Conservation (phyloP, 495 filamentous ascomycete species). For the Aspergillus mulundensis region DNA sequence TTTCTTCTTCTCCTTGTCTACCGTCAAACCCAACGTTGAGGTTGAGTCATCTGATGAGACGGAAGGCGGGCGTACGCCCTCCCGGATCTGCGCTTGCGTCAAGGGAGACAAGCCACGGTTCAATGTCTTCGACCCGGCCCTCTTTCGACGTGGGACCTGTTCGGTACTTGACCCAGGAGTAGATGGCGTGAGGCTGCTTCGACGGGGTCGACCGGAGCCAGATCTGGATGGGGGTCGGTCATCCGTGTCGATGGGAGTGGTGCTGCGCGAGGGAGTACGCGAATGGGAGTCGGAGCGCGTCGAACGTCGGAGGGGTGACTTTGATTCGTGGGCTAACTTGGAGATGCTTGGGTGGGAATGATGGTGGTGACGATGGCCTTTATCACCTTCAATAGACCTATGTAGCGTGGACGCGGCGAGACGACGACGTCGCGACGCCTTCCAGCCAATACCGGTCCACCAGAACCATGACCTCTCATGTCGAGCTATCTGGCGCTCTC, state of each 20-base stretch:
- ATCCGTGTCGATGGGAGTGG: slow-evolving; percentile 39
- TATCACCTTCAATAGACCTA: slow-evolving; percentile 21
- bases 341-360: slow-evolving; percentile 32
- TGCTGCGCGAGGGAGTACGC: slow-evolving; percentile 47
- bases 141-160: slow-evolving; percentile 29
- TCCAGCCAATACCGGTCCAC: slow-evolving; percentile 64
- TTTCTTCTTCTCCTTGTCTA: slow-evolving; percentile 24
- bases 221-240: slow-evolving; percentile 40
- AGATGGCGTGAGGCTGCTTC: slow-evolving; percentile 26
- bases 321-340: slow-evolving; percentile 33
- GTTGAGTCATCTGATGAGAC: slow-evolving; percentile 39
- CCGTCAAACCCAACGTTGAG: slow-evolving; percentile 14
- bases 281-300: slow-evolving; percentile 46
- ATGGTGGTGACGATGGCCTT: slow-evolving; percentile 26
- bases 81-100: slow-evolving; percentile 42
- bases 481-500: slow-evolving; percentile 60
- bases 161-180: slow-evolving; percentile 25
- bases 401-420: slow-evolving; percentile 30
- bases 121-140: slow-evolving; percentile 33
- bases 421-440: slow-evolving; percentile 47
- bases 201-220: slow-evolving; percentile 31
- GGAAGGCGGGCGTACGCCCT: slow-evolving; percentile 35
- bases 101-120: slow-evolving; percentile 39
- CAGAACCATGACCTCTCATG: slow-evolving; percentile 75
- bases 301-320: slow-evolving; percentile 30